A percentile compares a stretch with the other conserved stretches of the same genome.
These are phyloP conservation scores for Ceratorhiza oryzae-sativae DNA, from an alignment of 1,284 basidiomycete species.

Conservation along the genomic window DNA sequence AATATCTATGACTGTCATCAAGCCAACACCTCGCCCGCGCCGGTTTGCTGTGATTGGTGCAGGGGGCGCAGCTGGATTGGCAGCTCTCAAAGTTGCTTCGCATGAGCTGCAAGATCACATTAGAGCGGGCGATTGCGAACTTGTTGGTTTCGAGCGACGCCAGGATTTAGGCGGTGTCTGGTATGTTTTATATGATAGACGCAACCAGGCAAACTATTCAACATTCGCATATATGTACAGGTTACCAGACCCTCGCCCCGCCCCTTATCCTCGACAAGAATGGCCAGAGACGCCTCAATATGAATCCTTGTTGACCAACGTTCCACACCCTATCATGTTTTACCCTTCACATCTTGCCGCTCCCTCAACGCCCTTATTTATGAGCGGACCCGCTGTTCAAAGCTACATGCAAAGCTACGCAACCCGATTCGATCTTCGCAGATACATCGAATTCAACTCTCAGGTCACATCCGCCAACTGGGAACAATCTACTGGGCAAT, in stretches of 20 bases:
- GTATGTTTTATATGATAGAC: constrained; percentile 51
- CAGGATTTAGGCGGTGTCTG: constrained; percentile 74
- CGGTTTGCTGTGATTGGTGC: constrained; percentile 72
- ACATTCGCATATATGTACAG: constrained; percentile 26
- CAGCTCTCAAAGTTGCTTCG: constrained; percentile 66
- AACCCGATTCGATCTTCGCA: constrained; percentile 60
- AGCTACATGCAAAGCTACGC: constrained; percentile 69
- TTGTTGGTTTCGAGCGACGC: constrained; percentile 66
- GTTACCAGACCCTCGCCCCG: constrained; percentile 22
- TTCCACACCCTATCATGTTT: constrained; percentile 77
- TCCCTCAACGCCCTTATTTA: constrained; percentile 72
- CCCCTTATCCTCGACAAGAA: constrained; percentile 52
- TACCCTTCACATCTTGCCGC: constrained; percentile 69
- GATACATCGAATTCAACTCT: constrained; percentile 61
- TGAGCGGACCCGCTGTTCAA: constrained; percentile 62
- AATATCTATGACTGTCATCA: constrained; percentile 2
- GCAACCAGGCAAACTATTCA: not conserved
- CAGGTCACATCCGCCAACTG: constrained; percentile 48
- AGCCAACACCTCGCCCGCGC: constrained; percentile 18
- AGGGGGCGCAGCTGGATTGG: constrained; percentile 71
- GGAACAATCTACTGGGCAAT: constrained; percentile 51
- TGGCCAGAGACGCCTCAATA: constrained; percentile 72
- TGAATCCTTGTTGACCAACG: constrained; percentile 75
- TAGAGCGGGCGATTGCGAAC: constrained; percentile 60
- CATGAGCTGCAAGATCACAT: constrained; percentile 62